Conservation (phyloP, 768 basidiomycete genomes). For the Hericium erinaceus region DNA sequence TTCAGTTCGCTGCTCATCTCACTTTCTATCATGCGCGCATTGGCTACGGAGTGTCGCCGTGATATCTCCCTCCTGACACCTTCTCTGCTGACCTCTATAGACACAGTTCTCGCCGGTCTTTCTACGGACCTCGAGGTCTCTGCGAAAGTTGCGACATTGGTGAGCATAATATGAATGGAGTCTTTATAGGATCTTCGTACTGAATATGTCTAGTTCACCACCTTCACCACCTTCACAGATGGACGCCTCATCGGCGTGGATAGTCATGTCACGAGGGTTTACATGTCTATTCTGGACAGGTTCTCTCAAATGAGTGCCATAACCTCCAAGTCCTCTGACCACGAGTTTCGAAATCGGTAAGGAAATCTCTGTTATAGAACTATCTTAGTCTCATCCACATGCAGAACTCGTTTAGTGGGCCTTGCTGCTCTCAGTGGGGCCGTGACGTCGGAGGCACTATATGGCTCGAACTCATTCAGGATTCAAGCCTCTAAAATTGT, state of each 20-base stretch:
- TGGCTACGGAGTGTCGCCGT: conserved; percentile 80
- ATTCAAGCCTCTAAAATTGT: conserved; percentile 64
- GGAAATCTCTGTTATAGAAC: conserved; percentile 1
- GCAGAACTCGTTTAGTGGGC: conserved; percentile 77
- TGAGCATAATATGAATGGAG: conserved; percentile 28
- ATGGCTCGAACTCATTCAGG: conserved; percentile 62
- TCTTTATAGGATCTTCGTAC: not conserved
- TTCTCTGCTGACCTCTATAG: conserved; percentile 57
- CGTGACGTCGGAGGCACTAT: conserved; percentile 77
- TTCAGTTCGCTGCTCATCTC: conserved; percentile 66
- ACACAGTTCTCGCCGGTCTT: conserved; percentile 42
- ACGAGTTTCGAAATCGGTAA: conserved; percentile 69
- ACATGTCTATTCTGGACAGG: conserved; percentile 53
- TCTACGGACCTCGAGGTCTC: conserved; percentile 65
- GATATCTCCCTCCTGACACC: conserved; percentile 72
- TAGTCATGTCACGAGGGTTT: conserved; percentile 54
- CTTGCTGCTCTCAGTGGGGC: conserved; percentile 76
- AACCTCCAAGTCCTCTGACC: conserved; percentile 41
- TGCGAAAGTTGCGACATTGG: conserved; percentile 72
- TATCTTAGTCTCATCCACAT: not conserved
- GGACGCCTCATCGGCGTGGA: conserved; percentile 79
- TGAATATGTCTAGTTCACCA: conserved; percentile 54
- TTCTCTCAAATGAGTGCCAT: conserved; percentile 56
- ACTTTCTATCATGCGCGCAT: conserved; percentile 68
- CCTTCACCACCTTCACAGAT: conserved; percentile 89